These are phyloP conservation scores for Mangifera indica DNA, from an alignment of 345 rosid species.

Conservation along the genomic window DNA sequence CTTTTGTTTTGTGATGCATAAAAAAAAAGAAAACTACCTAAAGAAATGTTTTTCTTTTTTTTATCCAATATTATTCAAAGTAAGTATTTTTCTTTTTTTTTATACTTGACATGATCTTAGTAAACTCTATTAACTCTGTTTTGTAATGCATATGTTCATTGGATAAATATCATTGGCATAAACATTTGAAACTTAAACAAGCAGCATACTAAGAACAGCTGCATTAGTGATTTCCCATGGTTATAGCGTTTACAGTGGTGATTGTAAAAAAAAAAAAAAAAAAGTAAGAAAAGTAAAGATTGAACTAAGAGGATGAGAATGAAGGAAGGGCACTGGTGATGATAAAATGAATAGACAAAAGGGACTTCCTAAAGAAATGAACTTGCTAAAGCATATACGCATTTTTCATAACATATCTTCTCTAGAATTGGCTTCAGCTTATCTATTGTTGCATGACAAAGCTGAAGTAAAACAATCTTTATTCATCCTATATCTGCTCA, in stretches of 20 bases:
- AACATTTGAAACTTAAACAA: neutral
- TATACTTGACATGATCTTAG: too few relatives aligned
- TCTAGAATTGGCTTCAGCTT: neutral
- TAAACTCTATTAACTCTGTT: too few relatives aligned
- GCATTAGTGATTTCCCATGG: neutral
- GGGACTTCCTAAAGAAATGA: neutral
- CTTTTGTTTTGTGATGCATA: too few relatives aligned
- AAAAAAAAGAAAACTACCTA: too few relatives aligned
- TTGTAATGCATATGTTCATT: neutral
- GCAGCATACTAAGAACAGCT: neutral
- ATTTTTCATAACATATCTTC: neutral
- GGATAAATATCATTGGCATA: neutral
- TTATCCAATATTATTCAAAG: too few relatives aligned
- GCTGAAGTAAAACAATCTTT: neutral
- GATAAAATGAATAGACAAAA: neutral
- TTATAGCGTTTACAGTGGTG: neutral
- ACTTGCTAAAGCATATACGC: neutral
- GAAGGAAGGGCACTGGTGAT: neutral
- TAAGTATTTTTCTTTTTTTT: too few relatives aligned
- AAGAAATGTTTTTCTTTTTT: too few relatives aligned
- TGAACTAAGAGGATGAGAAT: neutral
- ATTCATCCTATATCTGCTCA: neutral
- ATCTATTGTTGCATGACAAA: neutral
- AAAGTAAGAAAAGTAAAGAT: too few relatives aligned
- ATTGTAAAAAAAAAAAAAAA: neutral